These are phyloP conservation scores for Flammula alnicola DNA, from an alignment of 1,284 basidiomycete genomes.

Conservation along the genomic window DNA sequence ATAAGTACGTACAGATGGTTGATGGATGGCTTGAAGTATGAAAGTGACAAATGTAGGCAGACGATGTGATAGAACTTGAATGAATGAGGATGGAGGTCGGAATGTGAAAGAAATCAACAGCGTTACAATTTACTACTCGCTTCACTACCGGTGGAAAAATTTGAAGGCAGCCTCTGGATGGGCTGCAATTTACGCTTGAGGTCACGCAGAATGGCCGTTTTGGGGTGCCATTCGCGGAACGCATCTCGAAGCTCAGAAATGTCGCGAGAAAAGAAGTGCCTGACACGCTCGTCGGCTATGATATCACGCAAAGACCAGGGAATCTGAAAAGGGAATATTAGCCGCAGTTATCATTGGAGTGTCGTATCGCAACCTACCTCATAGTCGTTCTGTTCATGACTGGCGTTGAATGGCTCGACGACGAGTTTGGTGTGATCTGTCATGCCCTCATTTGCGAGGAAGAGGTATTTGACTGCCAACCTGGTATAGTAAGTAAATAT, in stretches of 20 bases:
- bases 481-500: conserved; percentile 37
- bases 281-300: conserved; percentile 77
- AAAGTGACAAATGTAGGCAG: no score
- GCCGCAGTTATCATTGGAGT: neutral
- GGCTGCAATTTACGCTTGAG: conserved; percentile 86
- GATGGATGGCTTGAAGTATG: no score
- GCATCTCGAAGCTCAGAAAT: conserved; percentile 74
- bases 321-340: conserved; percentile 52
- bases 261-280: conserved; percentile 75
- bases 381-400: conserved; percentile 82
- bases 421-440: conserved; percentile 55
- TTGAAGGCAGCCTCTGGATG: conserved; percentile 64
- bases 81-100: no score
- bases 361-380: conserved; percentile 55
- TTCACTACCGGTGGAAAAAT: conserved; percentile 24
- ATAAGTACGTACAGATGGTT: no score
- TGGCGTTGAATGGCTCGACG: conserved; percentile 80
- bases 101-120: no score
- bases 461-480: conserved; percentile 91
- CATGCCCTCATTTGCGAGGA: conserved; percentile 75
- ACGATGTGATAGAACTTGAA: no score
- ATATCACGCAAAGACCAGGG: conserved; percentile 83
- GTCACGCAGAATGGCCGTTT: conserved; percentile 76
- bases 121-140: no score
- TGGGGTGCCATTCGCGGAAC: conserved; percentile 84